Conservation (phyloP, 2,329 filamentous ascomycete genomes). For the Epichloe typhina region DNA sequence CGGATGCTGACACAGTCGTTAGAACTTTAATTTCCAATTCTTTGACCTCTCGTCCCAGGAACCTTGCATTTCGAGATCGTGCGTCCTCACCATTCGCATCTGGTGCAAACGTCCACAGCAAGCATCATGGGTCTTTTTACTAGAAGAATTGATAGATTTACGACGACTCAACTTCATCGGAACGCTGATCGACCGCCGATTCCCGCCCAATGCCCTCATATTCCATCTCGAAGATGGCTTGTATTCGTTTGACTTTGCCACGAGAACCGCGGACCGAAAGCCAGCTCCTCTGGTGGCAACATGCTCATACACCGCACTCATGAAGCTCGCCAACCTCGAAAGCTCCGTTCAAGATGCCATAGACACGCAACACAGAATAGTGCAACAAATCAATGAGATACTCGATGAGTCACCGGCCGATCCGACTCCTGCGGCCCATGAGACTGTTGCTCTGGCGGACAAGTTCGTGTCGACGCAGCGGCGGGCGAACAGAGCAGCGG, state of each 20-base stretch:
- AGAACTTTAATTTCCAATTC: constrained; percentile 79
- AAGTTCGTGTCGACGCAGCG: constrained; percentile 49
- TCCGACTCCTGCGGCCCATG: constrained; percentile 33
- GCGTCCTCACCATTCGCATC: constrained; percentile 53
- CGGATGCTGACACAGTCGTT: background rate
- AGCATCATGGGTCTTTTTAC: constrained; percentile 44
- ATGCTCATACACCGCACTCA: constrained; percentile 76
- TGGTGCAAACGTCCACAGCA: constrained; percentile 52
- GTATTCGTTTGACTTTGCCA: constrained; percentile 64
- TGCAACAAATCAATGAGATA: constrained; percentile 61
- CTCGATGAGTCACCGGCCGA: constrained; percentile 29
- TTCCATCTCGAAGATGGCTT: constrained; percentile 80
- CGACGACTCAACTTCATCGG: constrained; percentile 67
- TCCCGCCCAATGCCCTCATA: constrained; percentile 70
- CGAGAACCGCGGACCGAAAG: constrained; percentile 35
- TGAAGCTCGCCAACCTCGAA: constrained; percentile 78
- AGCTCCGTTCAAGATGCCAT: constrained; percentile 85
- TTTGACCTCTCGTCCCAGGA: constrained; percentile 60
- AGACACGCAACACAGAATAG: constrained; percentile 58
- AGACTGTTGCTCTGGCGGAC: constrained; percentile 32
- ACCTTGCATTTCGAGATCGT: constrained; percentile 50
- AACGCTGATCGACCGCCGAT: constrained; percentile 52
- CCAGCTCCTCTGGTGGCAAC: constrained; percentile 42
- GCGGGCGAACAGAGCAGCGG: constrained; percentile 49
- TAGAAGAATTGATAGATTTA: constrained; percentile 62